These are phyloP conservation scores for Hanseniaspora valbyensis DNA, from an alignment of 805 yeast genomes.

Conservation along the genomic window DNA sequence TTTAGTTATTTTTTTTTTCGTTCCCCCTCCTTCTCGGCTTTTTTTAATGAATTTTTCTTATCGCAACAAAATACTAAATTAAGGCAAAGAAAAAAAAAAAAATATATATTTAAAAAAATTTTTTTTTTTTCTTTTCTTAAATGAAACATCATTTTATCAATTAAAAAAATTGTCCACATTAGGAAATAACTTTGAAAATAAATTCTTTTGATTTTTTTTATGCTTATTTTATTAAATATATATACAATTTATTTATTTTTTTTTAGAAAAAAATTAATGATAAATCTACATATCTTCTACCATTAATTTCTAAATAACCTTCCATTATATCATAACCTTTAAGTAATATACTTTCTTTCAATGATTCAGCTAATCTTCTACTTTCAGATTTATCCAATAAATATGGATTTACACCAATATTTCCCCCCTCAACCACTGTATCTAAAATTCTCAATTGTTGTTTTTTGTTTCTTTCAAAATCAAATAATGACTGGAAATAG, in stretches of 20 bases:
- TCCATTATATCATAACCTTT: constrained; percentile 41
- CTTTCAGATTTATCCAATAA: constrained; percentile 39
- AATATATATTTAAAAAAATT: no score
- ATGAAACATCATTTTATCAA: no score
- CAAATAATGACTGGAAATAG: constrained; percentile 68
- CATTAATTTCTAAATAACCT: constrained; percentile 68
- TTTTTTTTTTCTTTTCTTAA: no score
- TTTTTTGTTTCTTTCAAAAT: constrained; percentile 63
- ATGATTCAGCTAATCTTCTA: constrained; percentile 54
- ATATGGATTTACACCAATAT: constrained; percentile 26
- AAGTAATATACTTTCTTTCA: constrained; percentile 37
- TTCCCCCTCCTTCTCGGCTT: no score
- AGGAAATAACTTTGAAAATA: no score
- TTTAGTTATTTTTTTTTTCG: no score
- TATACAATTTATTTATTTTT: constrained; percentile 28
- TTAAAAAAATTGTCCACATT: no score
- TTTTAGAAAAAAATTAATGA: constrained; percentile 30
- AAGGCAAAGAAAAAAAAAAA: constrained; percentile 2
- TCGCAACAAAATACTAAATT: not conserved
- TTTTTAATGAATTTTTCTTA: not conserved
- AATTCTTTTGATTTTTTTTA: no score
- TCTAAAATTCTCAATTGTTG: constrained; percentile 45
- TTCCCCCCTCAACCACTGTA: constrained; percentile 28
- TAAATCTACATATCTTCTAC: constrained; percentile 83
- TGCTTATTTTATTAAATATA: no score